Base-by-base conservation (phyloP, 768 basidiomycete species). In the Amanita jacksonii region DNA sequence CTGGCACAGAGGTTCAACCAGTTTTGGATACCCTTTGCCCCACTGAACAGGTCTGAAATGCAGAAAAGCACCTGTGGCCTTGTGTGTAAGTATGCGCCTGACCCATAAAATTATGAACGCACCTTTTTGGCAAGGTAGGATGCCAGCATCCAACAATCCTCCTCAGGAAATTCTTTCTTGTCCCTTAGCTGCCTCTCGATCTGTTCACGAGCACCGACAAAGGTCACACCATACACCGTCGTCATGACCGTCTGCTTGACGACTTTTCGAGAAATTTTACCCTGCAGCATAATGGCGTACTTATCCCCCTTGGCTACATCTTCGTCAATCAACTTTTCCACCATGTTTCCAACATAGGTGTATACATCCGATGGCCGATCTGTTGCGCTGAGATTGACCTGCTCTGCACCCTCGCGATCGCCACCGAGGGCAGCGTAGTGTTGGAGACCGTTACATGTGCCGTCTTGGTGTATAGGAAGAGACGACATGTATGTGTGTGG, bases 241-340 rank as follows among this genome's bases (percentile, higher is more conserved):
- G 94, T 99, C 96, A 99, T 99, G 51, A 97, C 89, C 18, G 96
- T 97, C 68, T 98, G 94, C 70, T 99, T 99, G 53, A 99, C 94
- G 13, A 96, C 83, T 63, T 99, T 98, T 18, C 96, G 67, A 15
- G 88, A 72, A 23, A 99, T 72, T 61, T 88, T 89, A 24, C 87
- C 89, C 32, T 68, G 43, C 20, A 94, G 69, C 51, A 85, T 51
- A 38, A 63, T 49, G 0, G 91, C 94, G 43, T 67, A 62, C 43
- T 65, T 57, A 8, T 73, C 59, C 1, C 76, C 81, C 6, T 64
- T 63, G 46, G 59, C 64, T 4, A 72, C 67, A 46, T 89, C 86
- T 52, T 63, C 62, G 33, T 62, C 62, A 25, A 96, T 69, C 37
- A 70, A 60, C 52, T 69, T 60, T 61, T 94, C 85, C 40, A 93